phyloP scores from a whole-genome alignment of 176 grass and related monocot genomes.

The Echinochloa phyllopogon region DNA sequence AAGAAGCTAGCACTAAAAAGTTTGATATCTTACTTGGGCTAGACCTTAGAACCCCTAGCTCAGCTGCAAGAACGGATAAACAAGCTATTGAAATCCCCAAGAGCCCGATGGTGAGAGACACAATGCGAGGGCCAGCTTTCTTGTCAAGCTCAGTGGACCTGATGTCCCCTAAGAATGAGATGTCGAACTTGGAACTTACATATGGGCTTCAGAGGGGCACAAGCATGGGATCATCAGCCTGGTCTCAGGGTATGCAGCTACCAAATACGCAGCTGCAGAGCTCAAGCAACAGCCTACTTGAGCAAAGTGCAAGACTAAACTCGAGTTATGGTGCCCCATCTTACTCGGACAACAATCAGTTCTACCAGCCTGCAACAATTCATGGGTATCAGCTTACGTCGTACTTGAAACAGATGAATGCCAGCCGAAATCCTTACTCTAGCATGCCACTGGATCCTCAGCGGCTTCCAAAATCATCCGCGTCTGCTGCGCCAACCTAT shows the following conservation, averaged over 20 bases:
- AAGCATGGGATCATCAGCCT: conserved; percentile 56
- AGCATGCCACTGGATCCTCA: conserved; percentile 63
- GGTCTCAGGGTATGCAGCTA: conserved; percentile 79
- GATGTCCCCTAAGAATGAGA: conserved; percentile 52
- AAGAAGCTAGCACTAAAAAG: conserved; percentile 72
- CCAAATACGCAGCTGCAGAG: conserved; percentile 52
- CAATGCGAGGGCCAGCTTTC: conserved; percentile 47
- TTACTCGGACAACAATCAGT: conserved; percentile 72
- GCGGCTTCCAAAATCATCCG: conserved; percentile 55
- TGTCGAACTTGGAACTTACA: conserved; percentile 65
- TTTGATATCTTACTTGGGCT: conserved; percentile 77
- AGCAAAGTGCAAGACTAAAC: conserved; percentile 60
- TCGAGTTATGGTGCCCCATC: conserved; percentile 61
- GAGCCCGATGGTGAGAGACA: conserved; percentile 58
- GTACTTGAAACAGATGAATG: conserved; percentile 75
- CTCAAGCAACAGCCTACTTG: conserved; percentile 61
- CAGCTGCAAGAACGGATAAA: conserved; percentile 60
- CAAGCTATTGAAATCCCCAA: conserved; percentile 66
- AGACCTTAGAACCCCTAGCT: conserved; percentile 66
- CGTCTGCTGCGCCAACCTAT: conserved; percentile 52
- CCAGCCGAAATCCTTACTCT: conserved; percentile 65
- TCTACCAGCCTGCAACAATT: conserved; percentile 94
- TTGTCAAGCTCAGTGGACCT: conserved; percentile 49
- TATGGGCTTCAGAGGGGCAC: conserved; percentile 74
- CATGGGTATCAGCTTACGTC: conserved; percentile 87